Evolutionary conservation across 129 eudicot species (phyloP), one percentile per base, ranked within the genome.

Genomic region (Escallonia rubra): DNA sequence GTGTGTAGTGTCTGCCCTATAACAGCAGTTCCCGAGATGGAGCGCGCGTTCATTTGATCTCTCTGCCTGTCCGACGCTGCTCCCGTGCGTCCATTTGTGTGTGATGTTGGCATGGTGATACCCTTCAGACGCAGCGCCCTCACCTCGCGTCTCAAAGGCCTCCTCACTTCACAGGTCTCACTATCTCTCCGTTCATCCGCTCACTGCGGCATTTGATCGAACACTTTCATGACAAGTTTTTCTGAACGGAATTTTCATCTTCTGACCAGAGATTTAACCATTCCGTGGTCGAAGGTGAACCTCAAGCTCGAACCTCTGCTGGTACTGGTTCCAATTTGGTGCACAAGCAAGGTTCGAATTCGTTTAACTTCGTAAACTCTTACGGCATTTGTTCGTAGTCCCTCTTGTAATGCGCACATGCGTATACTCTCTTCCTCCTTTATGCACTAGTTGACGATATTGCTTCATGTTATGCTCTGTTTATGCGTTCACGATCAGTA

Each of bases 161-260:
- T 82, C 16, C 47, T 81, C 14, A 38, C 63, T 11, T 65, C 81
- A 50, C 89, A 85, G 93, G 96, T 85, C 66, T 57, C 57, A 42
- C 59, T 45, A 7, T 58, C 38, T 45, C 50, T 41, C 6, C 15
- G 14, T 23, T n/a, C 63, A 15, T 16, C 11, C 16, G 23, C 16
- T 64, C 57, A n/a, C n/a, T 66, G 51, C 9, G 73, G 71, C 88
- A 84, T 70, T 84, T 84, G 52, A 62, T 84, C 90, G 57, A 81
- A 77, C 87, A 87, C 13, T 9, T 69, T 65, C 62, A 12, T 51
- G 51, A 59, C 74, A 59, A n/a, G 59, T 49, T 66, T 44, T 4
- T 46, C 43, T 64, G 10, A 6, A 12, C 13, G 12, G 9, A 7
- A 1, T 5, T 7, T 34, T 8, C 41, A 0, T 6, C 4, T 3